phyloP scores from a whole-genome alignment of 83 land plant genomes.

The Diphasiastrum complanatum region DNA sequence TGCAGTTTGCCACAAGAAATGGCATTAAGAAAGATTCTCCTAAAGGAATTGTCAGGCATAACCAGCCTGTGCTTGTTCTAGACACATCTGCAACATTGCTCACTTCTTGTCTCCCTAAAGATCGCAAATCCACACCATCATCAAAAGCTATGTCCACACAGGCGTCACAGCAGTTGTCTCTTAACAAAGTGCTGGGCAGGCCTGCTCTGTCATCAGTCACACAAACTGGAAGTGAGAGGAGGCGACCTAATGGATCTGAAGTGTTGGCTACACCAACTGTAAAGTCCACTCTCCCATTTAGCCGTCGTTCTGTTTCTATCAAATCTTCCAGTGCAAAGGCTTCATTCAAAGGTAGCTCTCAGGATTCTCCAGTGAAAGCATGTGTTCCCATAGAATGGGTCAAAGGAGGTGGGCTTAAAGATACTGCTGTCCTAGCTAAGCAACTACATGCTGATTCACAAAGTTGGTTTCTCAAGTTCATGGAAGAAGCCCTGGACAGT shows the following conservation, averaged over 20 bases:
- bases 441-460: constrained; percentile 47
- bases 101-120: neutral
- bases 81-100: neutral
- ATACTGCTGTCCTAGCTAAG: constrained; percentile 61
- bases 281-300: constrained; percentile 1
- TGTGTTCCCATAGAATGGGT: constrained; percentile 39
- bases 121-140: neutral
- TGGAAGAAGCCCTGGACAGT: constrained; percentile 73
- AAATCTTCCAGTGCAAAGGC: constrained; percentile 14
- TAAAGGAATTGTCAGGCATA: constrained; percentile 9
- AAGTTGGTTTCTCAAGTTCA: constrained; percentile 73
- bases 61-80: constrained; percentile 16
- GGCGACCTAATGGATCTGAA: neutral
- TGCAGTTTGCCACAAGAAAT: neutral
- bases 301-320: neutral
- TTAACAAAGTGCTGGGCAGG: neutral
- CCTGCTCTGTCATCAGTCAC: constrained; percentile 19
- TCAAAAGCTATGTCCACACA: neutral
- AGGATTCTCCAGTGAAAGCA: constrained; percentile 16
- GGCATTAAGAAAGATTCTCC: constrained; percentile 19
- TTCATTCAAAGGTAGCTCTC: constrained; percentile 23
- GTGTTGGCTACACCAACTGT: constrained; percentile 1
- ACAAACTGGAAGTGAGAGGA: constrained; percentile 10
- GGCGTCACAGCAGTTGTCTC: too few species aligned
- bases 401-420: constrained; percentile 63